Conservation (phyloP, 2,329 filamentous ascomycete species). For the Diaporthe batatas region DNA sequence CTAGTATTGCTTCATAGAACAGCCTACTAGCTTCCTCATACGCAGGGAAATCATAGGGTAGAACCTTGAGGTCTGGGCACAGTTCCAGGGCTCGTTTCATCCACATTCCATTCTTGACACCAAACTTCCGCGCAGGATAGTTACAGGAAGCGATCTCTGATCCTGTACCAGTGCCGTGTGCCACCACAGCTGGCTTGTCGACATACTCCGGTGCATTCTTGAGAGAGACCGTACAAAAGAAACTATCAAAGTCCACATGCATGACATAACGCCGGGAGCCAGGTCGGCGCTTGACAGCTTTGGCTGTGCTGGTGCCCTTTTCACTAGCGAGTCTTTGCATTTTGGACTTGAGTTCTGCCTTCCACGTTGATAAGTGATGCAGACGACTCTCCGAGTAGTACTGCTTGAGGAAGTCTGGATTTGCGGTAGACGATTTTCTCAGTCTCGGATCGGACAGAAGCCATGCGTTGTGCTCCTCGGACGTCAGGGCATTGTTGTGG, state of each 20-base stretch:
- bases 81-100: conserved; percentile 90
- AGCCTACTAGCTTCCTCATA: conserved; percentile 91
- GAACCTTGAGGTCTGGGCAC: conserved; percentile 86
- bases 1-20: conserved; percentile 89
- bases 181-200: conserved; percentile 88
- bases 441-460: conserved; percentile 87
- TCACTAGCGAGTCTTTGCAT: conserved; percentile 86
- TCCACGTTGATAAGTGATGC: conserved; percentile 97
- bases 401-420: conserved; percentile 93
- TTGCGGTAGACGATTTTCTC: conserved; percentile 89
- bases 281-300: conserved; percentile 64
- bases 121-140: conserved; percentile 87
- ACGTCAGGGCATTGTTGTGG: conserved; percentile 69
- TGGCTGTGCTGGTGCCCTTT: conserved; percentile 61
- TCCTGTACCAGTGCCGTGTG: conserved; percentile 85
- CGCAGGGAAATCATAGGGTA: conserved; percentile 95
- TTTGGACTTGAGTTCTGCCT: conserved; percentile 90
- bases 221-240: conserved; percentile 93
- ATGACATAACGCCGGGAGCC: conserved; percentile 85
- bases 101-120: conserved; percentile 99
- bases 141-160: conserved; percentile 99
- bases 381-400: conserved; percentile 96
- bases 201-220: conserved; percentile 81
- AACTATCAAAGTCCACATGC: conserved; percentile 98
- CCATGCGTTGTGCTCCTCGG: conserved; percentile 92